Conservation (phyloP, 2,329 filamentous ascomycete species). For the Sordariomycetes sp. region DNA sequence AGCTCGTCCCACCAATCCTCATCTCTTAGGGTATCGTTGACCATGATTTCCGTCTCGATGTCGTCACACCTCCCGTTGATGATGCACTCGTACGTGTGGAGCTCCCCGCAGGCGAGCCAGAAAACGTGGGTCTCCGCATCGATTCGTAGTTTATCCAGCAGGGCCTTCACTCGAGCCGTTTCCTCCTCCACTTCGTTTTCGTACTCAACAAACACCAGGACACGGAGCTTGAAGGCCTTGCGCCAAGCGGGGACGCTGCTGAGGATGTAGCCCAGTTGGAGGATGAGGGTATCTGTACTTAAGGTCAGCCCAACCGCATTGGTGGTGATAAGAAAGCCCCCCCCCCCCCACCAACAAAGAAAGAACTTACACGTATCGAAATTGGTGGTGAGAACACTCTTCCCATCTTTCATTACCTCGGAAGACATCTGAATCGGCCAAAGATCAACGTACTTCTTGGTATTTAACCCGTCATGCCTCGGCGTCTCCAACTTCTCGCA, state of each 20-base stretch:
- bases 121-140: constrained; percentile 69
- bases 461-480: constrained; percentile 37
- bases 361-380: constrained; percentile 67
- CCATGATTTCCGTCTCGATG: constrained; percentile 38
- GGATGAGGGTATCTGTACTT: constrained; percentile 55
- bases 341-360: too few species aligned
- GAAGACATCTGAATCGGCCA: constrained; percentile 95
- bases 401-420: constrained; percentile 55
- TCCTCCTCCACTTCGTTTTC: constrained; percentile 75
- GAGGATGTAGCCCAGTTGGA: constrained; percentile 75
- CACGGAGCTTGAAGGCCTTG: constrained; percentile 55
- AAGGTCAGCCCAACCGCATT: neutral
- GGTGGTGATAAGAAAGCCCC: neutral
- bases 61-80: constrained; percentile 51
- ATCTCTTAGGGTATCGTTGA: constrained; percentile 53
- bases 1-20: constrained; percentile 79
- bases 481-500: constrained; percentile 69
- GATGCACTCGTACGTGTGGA: constrained; percentile 65
- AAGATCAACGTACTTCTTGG: constrained; percentile 71
- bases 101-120: constrained; percentile 61
- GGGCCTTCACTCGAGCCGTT: constrained; percentile 52
- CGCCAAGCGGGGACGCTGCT: constrained; percentile 74
- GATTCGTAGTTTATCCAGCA: constrained; percentile 72
- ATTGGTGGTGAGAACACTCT: constrained; percentile 67
- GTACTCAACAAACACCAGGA: constrained; percentile 83